Evolutionary conservation across 2,329 filamentous ascomycete genomes (phyloP), one percentile per base, ranked within the genome.

Genomic region (Alternaria sp.): DNA sequence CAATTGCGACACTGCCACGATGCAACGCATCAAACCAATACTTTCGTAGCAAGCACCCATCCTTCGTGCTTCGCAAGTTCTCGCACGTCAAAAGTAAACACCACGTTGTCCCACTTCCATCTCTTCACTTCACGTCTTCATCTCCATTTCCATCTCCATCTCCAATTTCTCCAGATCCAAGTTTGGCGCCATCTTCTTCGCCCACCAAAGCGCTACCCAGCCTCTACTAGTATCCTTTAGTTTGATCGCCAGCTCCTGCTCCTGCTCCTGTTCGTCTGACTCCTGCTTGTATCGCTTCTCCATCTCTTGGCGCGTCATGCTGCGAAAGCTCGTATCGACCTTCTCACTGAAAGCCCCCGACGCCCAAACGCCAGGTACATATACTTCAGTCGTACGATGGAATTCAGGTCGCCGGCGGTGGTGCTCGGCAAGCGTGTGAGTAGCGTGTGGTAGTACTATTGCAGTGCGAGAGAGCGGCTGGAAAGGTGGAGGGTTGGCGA

Each of bases 331-430:
- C 2, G 66, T 68, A 32, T 65, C 55, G 12, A 56, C 54, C 34
- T 67, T 68, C 18, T 55, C 28, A 7, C 20, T 54, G 10, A 44
- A 54, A 2, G 54, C 57, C 2, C 27, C 20, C 0, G 66, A 67
- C 12, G 64, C 57, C 66, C 64, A 68, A 7, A 16, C 41, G 5
- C 66, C 66, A 1, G 62, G 59, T 11, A 25, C 20, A 34, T 68
- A 66, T 11, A 6, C 3, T 7, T 27, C 1, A 9, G 43, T 27
- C 5, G 16, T 25, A 4, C 62, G 61, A 38, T 46, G 20, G 49
- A 61, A 62, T 8, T 30, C n/a, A n/a, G 30, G 16, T 28, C 41
- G 55, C 10, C 20, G 38, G 34, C 65, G 59, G 10, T 36, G 36
- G 7, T 57, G 25, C 20, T 64, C 48, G 18, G 61, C 59, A 20